A percentile compares a stretch with the other conserved stretches of the same genome.
These are phyloP conservation scores for Ganoderma lucidum DNA, from an alignment of 1,284 basidiomycete species.

Conservation along the genomic window DNA sequence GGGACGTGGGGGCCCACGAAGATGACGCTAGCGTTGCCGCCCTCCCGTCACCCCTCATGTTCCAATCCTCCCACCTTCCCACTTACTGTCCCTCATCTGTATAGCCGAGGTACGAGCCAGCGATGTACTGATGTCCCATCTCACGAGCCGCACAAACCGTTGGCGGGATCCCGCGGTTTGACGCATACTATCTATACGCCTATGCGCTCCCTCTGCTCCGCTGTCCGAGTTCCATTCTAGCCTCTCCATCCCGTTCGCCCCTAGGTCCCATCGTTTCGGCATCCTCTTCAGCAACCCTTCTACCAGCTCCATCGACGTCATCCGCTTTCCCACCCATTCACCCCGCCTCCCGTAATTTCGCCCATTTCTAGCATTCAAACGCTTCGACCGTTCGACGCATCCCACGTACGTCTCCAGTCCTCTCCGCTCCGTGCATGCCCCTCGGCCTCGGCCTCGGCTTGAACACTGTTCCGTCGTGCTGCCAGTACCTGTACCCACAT, in stretches of 20 bases:
- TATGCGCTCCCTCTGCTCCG: slow-evolving; percentile 25
- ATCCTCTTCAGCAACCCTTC: neutral
- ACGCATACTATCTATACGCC: slow-evolving; percentile 31
- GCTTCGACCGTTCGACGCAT: slow-evolving; percentile 9
- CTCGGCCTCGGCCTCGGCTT: slow-evolving; percentile 2
- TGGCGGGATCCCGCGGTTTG: slow-evolving; percentile 27
- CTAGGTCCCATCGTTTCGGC: slow-evolving; percentile 1
- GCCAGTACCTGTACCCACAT: slow-evolving; percentile 2
- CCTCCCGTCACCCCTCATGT: slow-evolving; percentile 4
- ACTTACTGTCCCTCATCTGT: slow-evolving; percentile 12
- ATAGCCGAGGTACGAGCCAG: slow-evolving; percentile 26
- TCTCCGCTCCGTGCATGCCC: slow-evolving; percentile 8
- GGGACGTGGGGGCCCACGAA: neutral
- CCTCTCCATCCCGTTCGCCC: neutral
- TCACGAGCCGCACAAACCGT: slow-evolving; percentile 21
- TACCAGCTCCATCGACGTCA: neutral
- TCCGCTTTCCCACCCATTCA: slow-evolving; percentile 4
- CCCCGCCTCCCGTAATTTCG: slow-evolving; percentile 5
- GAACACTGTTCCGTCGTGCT: slow-evolving; percentile 8
- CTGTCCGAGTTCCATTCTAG: slow-evolving; percentile 6
- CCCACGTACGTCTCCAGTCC: slow-evolving; percentile 5
- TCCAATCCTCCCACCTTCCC: neutral
- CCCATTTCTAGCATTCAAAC: neutral
- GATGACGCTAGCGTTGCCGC: slow-evolving; percentile 10
- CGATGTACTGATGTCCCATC: slow-evolving; percentile 10